Conservation (phyloP, 1,284 basidiomycete species). For the Ustilago trichophora region DNA sequence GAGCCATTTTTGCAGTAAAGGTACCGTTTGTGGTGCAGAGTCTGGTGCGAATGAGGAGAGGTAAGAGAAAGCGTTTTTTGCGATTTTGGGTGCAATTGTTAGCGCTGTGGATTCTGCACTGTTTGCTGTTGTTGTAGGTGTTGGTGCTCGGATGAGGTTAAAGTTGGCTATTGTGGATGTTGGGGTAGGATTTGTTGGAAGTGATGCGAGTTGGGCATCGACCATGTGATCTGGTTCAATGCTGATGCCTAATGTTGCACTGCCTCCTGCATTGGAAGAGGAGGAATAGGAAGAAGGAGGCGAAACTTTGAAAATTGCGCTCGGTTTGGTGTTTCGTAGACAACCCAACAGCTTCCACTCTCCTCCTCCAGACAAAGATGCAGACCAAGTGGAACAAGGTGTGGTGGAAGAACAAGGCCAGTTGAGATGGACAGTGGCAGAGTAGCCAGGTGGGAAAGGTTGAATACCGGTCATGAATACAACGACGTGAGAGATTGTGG, state of each 20-base stretch:
- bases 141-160: background rate
- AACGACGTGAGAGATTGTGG: slow-evolving; percentile 56
- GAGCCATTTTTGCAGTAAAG: slow-evolving; percentile 64
- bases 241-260: slow-evolving; percentile 59
- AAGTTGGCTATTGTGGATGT: too few relatives aligned
- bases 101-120: too few relatives aligned
- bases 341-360: slow-evolving; percentile 61
- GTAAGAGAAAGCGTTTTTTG: slow-evolving; percentile 60
- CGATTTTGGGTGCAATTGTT: slow-evolving; percentile 55
- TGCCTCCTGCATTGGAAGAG: background rate
- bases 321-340: slow-evolving; percentile 60
- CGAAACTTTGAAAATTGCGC: slow-evolving; percentile 58
- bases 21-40: slow-evolving; percentile 62
- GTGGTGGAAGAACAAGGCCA: slow-evolving; percentile 48
- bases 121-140: too few relatives aligned
- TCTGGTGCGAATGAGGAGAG: slow-evolving; percentile 63
- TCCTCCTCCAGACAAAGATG: background rate
- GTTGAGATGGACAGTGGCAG: slow-evolving; percentile 61
- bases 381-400: background rate
- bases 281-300: background rate
- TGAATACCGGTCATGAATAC: slow-evolving; percentile 64
- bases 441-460: slow-evolving; percentile 60
- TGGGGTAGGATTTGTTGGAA: background rate
- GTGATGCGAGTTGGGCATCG: slow-evolving; percentile 50
- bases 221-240: slow-evolving; percentile 57